Percentiles rank a stretch among this genome's conserved stretches.
Evolutionary conservation across 1,284 basidiomycete genomes (phyloP).

Genomic region (Ceratorhiza oryzae-sativae): DNA sequence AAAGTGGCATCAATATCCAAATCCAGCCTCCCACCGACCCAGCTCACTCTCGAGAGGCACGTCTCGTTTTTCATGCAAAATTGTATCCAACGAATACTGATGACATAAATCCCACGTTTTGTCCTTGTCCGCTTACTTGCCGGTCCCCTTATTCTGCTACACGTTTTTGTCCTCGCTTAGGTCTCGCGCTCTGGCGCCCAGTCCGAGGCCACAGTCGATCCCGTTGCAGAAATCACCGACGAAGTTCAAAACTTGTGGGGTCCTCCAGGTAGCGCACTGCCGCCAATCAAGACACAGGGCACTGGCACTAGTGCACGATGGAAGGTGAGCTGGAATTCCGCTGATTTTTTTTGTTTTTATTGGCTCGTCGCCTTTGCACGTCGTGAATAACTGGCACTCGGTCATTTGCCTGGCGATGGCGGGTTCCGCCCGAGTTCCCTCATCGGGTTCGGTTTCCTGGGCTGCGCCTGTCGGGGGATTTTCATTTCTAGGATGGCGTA

Average conservation of each 20-base stretch:
- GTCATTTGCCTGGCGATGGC: not conserved
- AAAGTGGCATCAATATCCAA: slow-evolving; percentile 35
- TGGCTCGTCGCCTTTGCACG: not conserved
- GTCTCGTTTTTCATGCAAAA: slow-evolving; percentile 3
- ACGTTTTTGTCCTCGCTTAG: not conserved
- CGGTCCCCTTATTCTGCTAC: not conserved
- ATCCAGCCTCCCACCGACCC: slow-evolving; percentile 43
- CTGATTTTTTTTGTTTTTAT: not conserved
- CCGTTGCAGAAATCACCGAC: slow-evolving; percentile 12
- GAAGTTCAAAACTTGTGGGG: slow-evolving; percentile 30
- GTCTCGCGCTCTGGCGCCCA: slow-evolving; percentile 16
- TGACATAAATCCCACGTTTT: slow-evolving; percentile 25
- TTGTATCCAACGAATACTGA: not conserved
- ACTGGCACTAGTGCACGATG: slow-evolving; percentile 28
- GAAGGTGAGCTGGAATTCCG: slow-evolving; percentile 17
- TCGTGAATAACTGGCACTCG: too few species aligned
- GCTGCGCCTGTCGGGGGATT: not conserved
- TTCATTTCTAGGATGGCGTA: not conserved
- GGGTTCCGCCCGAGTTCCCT: not conserved
- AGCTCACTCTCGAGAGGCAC: slow-evolving; percentile 37
- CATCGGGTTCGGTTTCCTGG: not conserved
- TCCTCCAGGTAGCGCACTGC: not conserved
- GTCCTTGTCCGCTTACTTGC: not conserved
- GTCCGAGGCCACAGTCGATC: slow-evolving; percentile 16
- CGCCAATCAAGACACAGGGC: slow-evolving; percentile 33